These are phyloP conservation scores for Fusarium continuum DNA, from an alignment of 2,329 filamentous ascomycete species.

Conservation along the genomic window DNA sequence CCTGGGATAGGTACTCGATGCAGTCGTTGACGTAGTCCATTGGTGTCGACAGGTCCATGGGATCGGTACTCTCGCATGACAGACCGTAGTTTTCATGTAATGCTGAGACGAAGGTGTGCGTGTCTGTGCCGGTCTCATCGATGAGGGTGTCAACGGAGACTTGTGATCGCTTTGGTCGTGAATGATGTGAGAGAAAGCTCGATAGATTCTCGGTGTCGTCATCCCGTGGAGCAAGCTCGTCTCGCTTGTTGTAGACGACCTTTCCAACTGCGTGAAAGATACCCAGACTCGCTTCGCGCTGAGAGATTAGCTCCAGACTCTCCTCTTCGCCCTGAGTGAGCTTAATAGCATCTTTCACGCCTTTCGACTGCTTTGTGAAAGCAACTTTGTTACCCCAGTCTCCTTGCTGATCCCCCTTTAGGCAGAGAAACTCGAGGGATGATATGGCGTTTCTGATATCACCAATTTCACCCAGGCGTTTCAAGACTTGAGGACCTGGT, in stretches of 20 bases:
- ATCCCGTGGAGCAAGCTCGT: slow-evolving; percentile 58
- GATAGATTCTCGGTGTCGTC: slow-evolving; percentile 65
- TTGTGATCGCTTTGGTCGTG: slow-evolving; percentile 69
- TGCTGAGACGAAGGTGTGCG: slow-evolving; percentile 86
- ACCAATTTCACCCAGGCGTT: slow-evolving; percentile 83
- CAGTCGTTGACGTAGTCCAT: slow-evolving; percentile 86
- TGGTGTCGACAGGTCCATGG: slow-evolving; percentile 65
- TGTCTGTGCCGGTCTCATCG: slow-evolving; percentile 92
- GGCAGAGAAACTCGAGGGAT: slow-evolving; percentile 88
- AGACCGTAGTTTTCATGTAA: slow-evolving; percentile 93
- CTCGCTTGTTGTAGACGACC: slow-evolving; percentile 94
- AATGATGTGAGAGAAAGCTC: slow-evolving; percentile 63
- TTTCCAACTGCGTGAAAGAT: slow-evolving; percentile 97
- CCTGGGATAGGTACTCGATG: slow-evolving; percentile 85
- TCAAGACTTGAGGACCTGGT: slow-evolving; percentile 81
- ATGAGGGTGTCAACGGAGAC: slow-evolving; percentile 80
- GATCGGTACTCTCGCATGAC: slow-evolving; percentile 73
- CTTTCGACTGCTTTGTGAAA: slow-evolving; percentile 74
- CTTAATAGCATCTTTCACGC: slow-evolving; percentile 62
- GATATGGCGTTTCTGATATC: slow-evolving; percentile 94
- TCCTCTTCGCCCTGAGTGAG: slow-evolving; percentile 82
- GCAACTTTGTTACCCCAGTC: slow-evolving; percentile 80
- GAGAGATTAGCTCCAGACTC: slow-evolving; percentile 81
- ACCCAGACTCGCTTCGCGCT: slow-evolving; percentile 87
- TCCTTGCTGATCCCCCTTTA: slow-evolving; percentile 78